Conservation (phyloP, 2,329 filamentous ascomycete species). For the Alternaria longipes region DNA sequence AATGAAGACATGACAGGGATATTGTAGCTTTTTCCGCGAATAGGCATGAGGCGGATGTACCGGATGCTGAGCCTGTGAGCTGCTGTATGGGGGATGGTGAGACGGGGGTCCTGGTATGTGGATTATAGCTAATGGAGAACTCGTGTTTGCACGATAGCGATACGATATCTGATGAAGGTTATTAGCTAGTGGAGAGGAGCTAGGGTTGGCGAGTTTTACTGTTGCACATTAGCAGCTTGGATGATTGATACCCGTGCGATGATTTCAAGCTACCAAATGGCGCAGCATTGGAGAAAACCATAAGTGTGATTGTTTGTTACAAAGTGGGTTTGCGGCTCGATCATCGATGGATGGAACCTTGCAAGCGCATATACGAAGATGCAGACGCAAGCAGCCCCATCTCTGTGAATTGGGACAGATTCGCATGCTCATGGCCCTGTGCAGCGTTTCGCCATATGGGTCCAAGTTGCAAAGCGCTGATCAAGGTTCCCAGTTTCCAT, state of each 20-base stretch:
- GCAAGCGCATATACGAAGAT: constrained; percentile 7
- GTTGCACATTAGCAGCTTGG: neutral
- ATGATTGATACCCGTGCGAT: neutral
- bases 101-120: constrained; percentile 10
- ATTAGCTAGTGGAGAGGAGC: neutral
- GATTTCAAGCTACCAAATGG: neutral
- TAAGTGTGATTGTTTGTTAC: neutral
- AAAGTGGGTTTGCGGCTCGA: neutral
- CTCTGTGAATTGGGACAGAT: neutral
- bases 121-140: neutral
- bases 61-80: neutral
- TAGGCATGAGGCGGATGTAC: constrained; percentile 9
- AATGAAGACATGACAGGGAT: neutral
- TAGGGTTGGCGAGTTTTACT: neutral
- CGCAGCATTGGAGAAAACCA: neutral
- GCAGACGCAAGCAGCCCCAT: constrained; percentile 5
- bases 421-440: neutral
- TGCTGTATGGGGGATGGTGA: constrained; percentile 13
- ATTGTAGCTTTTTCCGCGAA: constrained; percentile 17
- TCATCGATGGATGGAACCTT: constrained; percentile 7
- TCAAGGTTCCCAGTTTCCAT: neutral
- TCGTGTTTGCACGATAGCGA: neutral
- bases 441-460: neutral
- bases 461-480: neutral
- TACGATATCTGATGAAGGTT: neutral